Evolutionary conservation across 768 basidiomycete species (phyloP).

Genomic region (Lactarius evosmus): DNA sequence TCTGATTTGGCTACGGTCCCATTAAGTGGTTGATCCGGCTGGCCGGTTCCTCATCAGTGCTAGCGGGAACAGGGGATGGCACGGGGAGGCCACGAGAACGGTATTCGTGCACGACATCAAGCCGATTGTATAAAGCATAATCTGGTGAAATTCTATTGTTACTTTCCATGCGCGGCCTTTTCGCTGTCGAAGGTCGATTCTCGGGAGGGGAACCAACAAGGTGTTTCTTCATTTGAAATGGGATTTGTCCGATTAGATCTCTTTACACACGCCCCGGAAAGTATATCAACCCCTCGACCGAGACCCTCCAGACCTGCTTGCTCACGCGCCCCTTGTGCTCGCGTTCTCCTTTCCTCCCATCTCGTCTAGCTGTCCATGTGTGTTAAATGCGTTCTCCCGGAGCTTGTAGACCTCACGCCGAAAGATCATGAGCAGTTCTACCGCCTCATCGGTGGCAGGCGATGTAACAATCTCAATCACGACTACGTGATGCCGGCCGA

Average conservation of each 20-base stretch:
- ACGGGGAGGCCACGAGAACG: conserved; percentile 85
- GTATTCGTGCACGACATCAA: conserved; percentile 91
- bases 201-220: conserved; percentile 14
- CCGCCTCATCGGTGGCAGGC: conserved; percentile 48
- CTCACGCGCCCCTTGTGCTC: conserved; percentile 12
- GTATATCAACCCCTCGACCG: conserved; percentile 24
- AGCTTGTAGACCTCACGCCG: conserved; percentile 35
- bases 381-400: conserved; percentile 38
- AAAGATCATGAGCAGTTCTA: conserved; percentile 54
- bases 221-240: conserved; percentile 27
- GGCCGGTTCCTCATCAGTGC: conserved; percentile 85
- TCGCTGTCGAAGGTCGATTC: conserved; percentile 24
- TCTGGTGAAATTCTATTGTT: conserved; percentile 16
- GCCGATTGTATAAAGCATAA: conserved; percentile 21
- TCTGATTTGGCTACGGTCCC: conserved; percentile 12
- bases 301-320: conserved; percentile 2
- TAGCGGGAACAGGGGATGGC: conserved; percentile 92
- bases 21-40: conserved; percentile 78
- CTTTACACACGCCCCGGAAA: conserved; percentile 19
- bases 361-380: conserved; percentile 31
- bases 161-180: conserved; percentile 18
- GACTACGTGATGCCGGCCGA: conserved; percentile 66
- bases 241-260: conserved; percentile 20
- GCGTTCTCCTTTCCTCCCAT: conserved; percentile 1
- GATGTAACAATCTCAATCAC: conserved; percentile 52